Conservation (phyloP, 1,284 basidiomycete genomes). For the Rhodotorula sp. region DNA sequence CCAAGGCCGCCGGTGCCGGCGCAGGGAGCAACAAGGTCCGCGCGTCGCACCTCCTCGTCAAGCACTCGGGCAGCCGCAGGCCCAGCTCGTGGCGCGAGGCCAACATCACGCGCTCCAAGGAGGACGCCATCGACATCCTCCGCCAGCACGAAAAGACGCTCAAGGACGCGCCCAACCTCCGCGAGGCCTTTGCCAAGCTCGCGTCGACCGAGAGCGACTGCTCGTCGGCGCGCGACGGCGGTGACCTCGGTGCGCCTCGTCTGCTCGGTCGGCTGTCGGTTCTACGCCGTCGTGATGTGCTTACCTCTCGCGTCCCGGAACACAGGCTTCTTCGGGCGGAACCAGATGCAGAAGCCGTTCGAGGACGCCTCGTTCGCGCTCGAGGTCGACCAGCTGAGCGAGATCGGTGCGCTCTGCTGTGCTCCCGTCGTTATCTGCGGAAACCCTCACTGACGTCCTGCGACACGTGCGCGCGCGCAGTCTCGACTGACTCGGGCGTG, state of each 20-base stretch:
- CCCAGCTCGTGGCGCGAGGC: conserved; percentile 93
- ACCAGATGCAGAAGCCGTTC: conserved; percentile 97
- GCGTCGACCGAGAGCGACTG: conserved; percentile 80
- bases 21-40: conserved; percentile 65
- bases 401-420: conserved; percentile 54
- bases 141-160: conserved; percentile 59
- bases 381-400: conserved; percentile 79
- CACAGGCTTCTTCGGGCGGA: conserved; percentile 71
- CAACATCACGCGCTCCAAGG: conserved; percentile 40
- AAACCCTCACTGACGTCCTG: not conserved
- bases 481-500: conserved; percentile 93
- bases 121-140: conserved; percentile 81
- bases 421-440: not conserved
- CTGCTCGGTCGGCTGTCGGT: not conserved
- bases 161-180: conserved; percentile 52
- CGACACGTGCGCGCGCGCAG: conserved; percentile 36
- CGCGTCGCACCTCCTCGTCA: conserved; percentile 92
- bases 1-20: not conserved
- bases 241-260: conserved; percentile 64
- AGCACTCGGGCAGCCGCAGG: conserved; percentile 81
- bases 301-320: too few relatives aligned
- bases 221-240: conserved; percentile 73
- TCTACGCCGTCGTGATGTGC: not conserved
- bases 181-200: conserved; percentile 64
- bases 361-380: conserved; percentile 86